Percentiles rank a stretch among this genome's conserved stretches.
Conservation (phyloP, 2,329 filamentous ascomycete genomes). For the Microdochium bolleyi region DNA sequence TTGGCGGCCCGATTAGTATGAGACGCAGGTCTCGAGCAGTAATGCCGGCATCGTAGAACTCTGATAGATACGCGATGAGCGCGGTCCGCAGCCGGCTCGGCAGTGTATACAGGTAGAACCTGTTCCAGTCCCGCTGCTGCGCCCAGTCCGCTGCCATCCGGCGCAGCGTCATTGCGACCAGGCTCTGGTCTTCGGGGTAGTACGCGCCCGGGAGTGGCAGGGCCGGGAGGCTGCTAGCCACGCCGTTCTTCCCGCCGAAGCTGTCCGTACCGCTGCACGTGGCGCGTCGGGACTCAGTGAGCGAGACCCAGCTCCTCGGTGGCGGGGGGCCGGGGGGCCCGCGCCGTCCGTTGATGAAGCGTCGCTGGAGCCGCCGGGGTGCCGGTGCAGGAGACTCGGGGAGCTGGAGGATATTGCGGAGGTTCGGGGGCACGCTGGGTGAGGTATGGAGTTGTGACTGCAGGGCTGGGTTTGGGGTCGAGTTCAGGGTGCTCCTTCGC, state of each 20-base stretch:
- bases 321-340: constrained; percentile 51
- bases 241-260: constrained; percentile 5
- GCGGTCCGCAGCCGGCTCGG: constrained; percentile 44
- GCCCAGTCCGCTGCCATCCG: constrained; percentile 46
- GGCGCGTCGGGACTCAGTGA: constrained; percentile 21
- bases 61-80: constrained; percentile 42
- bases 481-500: constrained; percentile 35
- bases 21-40: constrained; percentile 40
- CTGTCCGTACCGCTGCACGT: constrained; percentile 6
- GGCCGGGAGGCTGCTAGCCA: constrained; percentile 6
- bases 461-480: constrained; percentile 13
- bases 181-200: constrained; percentile 34
- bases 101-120: constrained; percentile 46
- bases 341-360: constrained; percentile 39
- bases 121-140: constrained; percentile 45
- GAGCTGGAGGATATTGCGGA: constrained; percentile 51
- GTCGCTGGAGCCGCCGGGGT: constrained; percentile 35
- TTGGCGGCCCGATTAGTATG: constrained; percentile 19
- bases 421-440: constrained; percentile 50
- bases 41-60: constrained; percentile 35
- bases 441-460: constrained; percentile 18
- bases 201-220: constrained; percentile 34
- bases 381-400: constrained; percentile 46
- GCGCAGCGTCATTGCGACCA: constrained; percentile 43
- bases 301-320: constrained; percentile 47